Evolutionary conservation across 129 eudicot genomes (phyloP).

Genomic region (Calendula officinalis): DNA sequence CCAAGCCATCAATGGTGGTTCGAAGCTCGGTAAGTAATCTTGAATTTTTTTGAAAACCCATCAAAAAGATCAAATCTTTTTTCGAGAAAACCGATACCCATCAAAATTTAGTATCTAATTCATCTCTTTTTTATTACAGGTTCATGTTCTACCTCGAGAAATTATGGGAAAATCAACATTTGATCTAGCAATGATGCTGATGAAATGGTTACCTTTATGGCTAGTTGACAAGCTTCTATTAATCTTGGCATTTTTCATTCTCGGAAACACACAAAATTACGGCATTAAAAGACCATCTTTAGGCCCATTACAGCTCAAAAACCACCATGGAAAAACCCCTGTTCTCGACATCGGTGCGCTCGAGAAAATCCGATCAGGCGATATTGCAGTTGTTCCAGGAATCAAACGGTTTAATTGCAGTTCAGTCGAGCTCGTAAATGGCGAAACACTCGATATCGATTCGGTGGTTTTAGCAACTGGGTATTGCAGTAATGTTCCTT

Average conservation of each 20-base stretch:
- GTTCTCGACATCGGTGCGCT: conserved; percentile 86
- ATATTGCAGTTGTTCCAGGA: conserved; percentile 65
- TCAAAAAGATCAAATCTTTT: conserved; percentile 5
- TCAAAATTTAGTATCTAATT: conserved; percentile 8
- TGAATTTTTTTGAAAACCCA: neutral
- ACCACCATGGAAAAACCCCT: conserved; percentile 74
- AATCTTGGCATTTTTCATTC: conserved; percentile 60
- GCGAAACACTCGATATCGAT: conserved; percentile 59
- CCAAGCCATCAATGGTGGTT: conserved; percentile 84
- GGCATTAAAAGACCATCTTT: conserved; percentile 68
- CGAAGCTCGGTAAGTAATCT: conserved; percentile 83
- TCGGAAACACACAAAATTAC: conserved; percentile 56
- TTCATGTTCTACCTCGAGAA: conserved; percentile 73
- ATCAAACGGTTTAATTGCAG: conserved; percentile 51
- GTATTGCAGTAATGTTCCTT: conserved; percentile 85
- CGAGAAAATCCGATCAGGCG: conserved; percentile 66
- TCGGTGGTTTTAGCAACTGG: conserved; percentile 89
- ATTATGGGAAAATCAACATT: conserved; percentile 67
- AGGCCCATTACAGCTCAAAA: conserved; percentile 71
- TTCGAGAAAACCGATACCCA: conserved; percentile 6
- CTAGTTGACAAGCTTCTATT: conserved; percentile 56
- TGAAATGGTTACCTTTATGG: conserved; percentile 84
- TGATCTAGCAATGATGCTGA: conserved; percentile 59
- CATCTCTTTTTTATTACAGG: conserved; percentile 35
- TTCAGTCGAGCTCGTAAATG: conserved; percentile 65